A percentile compares a stretch with the other conserved stretches of the same genome.
phyloP scores from a whole-genome alignment of 768 basidiomycete genomes.

The Peribolospora baueri region DNA sequence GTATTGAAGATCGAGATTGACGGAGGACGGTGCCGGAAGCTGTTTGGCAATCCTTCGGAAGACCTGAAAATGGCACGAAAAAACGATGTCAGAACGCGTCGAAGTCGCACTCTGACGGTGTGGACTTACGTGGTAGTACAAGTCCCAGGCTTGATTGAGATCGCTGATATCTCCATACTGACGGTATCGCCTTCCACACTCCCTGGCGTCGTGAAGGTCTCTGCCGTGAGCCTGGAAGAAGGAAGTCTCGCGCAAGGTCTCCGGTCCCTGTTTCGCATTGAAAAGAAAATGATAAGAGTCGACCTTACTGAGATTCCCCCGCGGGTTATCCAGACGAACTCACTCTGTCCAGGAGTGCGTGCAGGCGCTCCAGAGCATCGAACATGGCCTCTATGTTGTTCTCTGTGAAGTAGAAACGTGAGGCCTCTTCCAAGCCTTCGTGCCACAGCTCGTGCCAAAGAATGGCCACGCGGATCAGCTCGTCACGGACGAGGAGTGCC shows the following conservation, averaged over 20 bases:
- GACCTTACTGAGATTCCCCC: background rate
- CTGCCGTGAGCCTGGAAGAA: slow-evolving; percentile 84
- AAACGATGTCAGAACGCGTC: background rate
- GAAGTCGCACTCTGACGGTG: background rate
- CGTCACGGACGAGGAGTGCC: slow-evolving; percentile 68
- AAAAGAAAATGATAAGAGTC: background rate
- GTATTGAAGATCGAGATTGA: slow-evolving; percentile 75
- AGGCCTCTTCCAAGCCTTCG: slow-evolving; percentile 92
- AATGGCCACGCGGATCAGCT: slow-evolving; percentile 89
- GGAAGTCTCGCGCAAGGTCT: slow-evolving; percentile 79
- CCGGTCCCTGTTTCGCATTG: slow-evolving; percentile 43
- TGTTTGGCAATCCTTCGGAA: slow-evolving; percentile 94
- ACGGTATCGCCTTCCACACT: slow-evolving; percentile 66
- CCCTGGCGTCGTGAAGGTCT: slow-evolving; percentile 74
- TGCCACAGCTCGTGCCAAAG: slow-evolving; percentile 99
- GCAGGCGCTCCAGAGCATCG: slow-evolving; percentile 65
- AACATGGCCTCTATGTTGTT: slow-evolving; percentile 97
- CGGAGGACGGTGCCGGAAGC: slow-evolving; percentile 45
- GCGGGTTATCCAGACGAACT: background rate
- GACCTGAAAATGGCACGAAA: slow-evolving; percentile 28
- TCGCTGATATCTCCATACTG: slow-evolving; percentile 66
- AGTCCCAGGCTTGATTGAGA: slow-evolving; percentile 94
- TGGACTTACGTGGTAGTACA: slow-evolving; percentile 65
- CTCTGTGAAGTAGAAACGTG: slow-evolving; percentile 84
- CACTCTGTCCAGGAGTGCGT: slow-evolving; percentile 66